Percentiles rank a stretch among this genome's conserved stretches.
phyloP scores from a whole-genome alignment of 2,329 filamentous ascomycete species.

The Clarireedia sp. region DNA sequence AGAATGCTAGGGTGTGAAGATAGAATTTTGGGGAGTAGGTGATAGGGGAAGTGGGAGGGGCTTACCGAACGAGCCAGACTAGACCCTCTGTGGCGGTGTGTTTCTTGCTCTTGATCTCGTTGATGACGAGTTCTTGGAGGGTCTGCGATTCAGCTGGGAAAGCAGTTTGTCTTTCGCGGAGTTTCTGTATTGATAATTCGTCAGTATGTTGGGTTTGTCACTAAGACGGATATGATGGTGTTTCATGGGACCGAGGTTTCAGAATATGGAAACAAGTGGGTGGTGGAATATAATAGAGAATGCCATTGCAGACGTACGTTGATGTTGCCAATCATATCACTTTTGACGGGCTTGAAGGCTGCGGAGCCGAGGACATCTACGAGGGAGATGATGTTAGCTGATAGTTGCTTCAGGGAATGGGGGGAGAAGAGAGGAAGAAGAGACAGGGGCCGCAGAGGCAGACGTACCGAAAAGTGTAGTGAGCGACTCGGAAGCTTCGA shows the following conservation, averaged over 20 bases:
- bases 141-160: constrained; percentile 73
- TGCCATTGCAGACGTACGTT: constrained; percentile 47
- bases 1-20: background rate
- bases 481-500: constrained; percentile 82
- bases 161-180: constrained; percentile 72
- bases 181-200: constrained; percentile 54
- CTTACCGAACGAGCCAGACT: constrained; percentile 79
- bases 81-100: constrained; percentile 83
- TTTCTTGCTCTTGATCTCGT: constrained; percentile 85
- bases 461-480: constrained; percentile 40
- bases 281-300: background rate
- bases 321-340: constrained; percentile 83
- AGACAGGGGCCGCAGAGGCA: background rate
- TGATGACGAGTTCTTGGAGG: constrained; percentile 75
- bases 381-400: background rate
- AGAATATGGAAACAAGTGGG: background rate
- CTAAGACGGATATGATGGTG: background rate
- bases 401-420: background rate
- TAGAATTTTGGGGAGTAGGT: constrained; percentile 28
- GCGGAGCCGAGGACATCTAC: constrained; percentile 57
- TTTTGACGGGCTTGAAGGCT: constrained; percentile 86
- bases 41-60: constrained; percentile 34
- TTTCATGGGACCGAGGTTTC: background rate
- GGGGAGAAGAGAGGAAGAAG: background rate
- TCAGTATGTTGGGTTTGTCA: constrained; percentile 2